Conservation (phyloP, 2,329 filamentous ascomycete genomes). For the Leptodontidium sp. region DNA sequence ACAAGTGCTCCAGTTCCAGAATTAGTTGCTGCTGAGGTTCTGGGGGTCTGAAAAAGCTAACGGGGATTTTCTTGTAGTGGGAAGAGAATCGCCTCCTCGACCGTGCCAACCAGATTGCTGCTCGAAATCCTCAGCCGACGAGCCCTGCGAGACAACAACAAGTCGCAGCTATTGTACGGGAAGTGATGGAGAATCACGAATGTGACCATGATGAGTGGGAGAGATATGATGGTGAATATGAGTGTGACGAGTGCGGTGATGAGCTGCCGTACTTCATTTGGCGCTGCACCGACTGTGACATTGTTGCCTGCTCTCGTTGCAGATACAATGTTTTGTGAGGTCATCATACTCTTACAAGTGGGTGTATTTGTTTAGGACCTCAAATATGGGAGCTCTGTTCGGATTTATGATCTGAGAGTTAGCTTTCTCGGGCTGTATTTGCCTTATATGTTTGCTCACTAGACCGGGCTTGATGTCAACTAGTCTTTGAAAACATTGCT, state of each 20-base stretch:
- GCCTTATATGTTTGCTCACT: too few species aligned
- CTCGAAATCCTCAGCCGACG: background rate
- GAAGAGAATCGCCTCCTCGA: constrained; percentile 45
- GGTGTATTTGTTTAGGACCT: background rate
- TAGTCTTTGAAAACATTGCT: too few species aligned
- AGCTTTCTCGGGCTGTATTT: too few species aligned
- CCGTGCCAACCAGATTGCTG: constrained; percentile 46
- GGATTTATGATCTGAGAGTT: too few species aligned
- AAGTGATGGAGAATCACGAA: constrained; percentile 47
- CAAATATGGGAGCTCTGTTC: too few species aligned
- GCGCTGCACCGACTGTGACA: constrained; percentile 54
- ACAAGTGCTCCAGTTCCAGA: too few species aligned
- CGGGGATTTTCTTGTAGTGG: constrained; percentile 48
- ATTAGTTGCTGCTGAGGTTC: too few species aligned
- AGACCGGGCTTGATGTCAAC: too few species aligned
- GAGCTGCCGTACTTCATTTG: constrained; percentile 53
- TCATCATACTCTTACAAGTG: too few species aligned
- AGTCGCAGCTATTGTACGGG: background rate
- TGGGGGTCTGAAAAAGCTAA: background rate
- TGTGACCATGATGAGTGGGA: constrained; percentile 52
- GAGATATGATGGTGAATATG: constrained; percentile 44
- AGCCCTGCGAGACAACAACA: constrained; percentile 4
- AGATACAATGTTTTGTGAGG: constrained; percentile 22
- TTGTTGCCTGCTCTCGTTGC: constrained; percentile 57
- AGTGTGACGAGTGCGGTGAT: constrained; percentile 55